Conservation (phyloP, 352 stramenopile species). For the Thalassiosira hispida region DNA sequence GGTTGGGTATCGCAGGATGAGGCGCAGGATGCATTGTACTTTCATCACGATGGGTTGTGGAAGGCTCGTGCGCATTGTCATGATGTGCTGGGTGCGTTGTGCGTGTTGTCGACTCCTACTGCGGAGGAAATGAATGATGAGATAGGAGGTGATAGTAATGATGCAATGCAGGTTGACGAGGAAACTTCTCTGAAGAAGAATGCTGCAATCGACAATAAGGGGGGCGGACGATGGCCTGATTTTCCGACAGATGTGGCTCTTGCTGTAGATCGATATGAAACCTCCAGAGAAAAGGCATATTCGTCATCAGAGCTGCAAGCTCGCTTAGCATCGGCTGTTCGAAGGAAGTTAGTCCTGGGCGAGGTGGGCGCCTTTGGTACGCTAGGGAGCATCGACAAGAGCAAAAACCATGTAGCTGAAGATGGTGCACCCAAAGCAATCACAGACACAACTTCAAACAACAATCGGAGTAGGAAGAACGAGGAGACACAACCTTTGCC, state of each 20-base stretch:
- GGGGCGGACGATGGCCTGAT: conserved; percentile 65
- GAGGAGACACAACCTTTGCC: conserved; percentile 20
- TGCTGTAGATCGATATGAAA: conserved; percentile 68
- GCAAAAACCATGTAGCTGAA: background rate
- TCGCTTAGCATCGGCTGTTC: conserved; percentile 70
- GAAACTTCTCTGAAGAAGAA: background rate
- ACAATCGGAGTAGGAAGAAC: background rate
- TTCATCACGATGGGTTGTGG: conserved; percentile 81
- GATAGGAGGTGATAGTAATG: conserved; percentile 1
- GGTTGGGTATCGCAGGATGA: conserved; percentile 75
- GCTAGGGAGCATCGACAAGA: background rate
- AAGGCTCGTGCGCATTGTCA: conserved; percentile 60
- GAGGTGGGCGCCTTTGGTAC: conserved; percentile 62
- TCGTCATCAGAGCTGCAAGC: conserved; percentile 50
- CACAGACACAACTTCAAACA: background rate
- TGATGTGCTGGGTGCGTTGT: conserved; percentile 75
- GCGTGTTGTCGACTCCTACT: conserved; percentile 46
- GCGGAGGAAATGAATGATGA: conserved; percentile 7
- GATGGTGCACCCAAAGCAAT: background rate
- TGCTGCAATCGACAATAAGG: background rate
- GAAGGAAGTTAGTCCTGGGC: conserved; percentile 73
- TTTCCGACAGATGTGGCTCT: conserved; percentile 73
- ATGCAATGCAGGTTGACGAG: background rate
- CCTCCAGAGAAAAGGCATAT: conserved; percentile 61
- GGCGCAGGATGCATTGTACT: conserved; percentile 83